Evolutionary conservation across 768 basidiomycete species (phyloP).

Genomic region (Lactifluus hygrophoroides): DNA sequence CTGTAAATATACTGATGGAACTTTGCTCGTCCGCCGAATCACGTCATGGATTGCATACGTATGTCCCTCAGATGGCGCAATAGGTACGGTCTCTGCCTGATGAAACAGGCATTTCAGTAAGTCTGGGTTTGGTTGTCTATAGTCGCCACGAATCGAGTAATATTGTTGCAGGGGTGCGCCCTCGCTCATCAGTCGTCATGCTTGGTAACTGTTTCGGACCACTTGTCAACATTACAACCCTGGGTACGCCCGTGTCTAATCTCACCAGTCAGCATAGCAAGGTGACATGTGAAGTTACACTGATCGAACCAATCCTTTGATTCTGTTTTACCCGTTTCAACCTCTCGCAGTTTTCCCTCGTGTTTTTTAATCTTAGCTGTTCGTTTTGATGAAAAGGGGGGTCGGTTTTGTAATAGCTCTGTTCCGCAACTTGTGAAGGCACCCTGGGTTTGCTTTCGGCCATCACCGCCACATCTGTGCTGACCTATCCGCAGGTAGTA

Average conservation of each 20-base stretch:
- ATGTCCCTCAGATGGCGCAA: background rate
- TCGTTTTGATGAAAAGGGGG: background rate
- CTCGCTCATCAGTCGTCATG: background rate
- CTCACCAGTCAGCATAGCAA: background rate
- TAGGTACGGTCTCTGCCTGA: background rate
- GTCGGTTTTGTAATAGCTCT: background rate
- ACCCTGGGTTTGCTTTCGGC: background rate
- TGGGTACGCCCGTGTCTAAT: background rate
- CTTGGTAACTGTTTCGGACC: background rate
- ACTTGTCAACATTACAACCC: background rate
- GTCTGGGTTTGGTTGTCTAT: background rate
- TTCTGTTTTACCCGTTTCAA: background rate
- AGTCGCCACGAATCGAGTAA: no score
- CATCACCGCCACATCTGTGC: background rate
- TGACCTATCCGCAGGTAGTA: background rate
- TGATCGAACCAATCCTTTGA: background rate
- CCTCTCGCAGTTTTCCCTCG: background rate
- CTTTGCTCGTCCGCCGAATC: background rate
- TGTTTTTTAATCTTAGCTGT: background rate
- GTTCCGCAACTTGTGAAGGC: no score
- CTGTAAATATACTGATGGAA: background rate
- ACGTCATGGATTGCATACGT: background rate
- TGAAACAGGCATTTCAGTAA: background rate
- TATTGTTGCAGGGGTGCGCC: background rate
- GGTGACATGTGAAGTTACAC: no score